Evolutionary conservation across 495 filamentous ascomycete genomes (phyloP), one percentile per base, ranked within the genome.

Genomic region (Tetracladium setigerum): DNA sequence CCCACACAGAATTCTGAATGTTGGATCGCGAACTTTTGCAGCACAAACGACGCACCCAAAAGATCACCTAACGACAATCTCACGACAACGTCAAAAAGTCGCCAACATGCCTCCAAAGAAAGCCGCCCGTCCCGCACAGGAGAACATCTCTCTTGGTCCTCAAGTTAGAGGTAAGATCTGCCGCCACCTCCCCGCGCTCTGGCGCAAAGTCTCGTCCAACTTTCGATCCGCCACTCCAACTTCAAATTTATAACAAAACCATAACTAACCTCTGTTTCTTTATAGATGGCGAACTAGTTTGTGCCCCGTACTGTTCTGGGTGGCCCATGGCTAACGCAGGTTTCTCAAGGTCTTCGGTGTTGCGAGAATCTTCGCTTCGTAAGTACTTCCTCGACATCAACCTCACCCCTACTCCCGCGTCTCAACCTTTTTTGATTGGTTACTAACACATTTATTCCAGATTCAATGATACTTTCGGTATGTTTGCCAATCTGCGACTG

Each of bases 81-180:
- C 18, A 27, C 22, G 22, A 27, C 22, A 37, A 37, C n/a, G 3
- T 37, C 9, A 37, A 37, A 41, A 41, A 2, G 19, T 41, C 38
- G 19, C 16, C 72, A 84, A 62, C 64, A 88, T 88, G 84, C 73
- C 86, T 72, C 85, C 85, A 63, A 92, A 94, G 82, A 90, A 89
- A 71, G 71, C 81, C 64, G 68, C 76, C 68, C 79, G 83, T 60
- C 77, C 77, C 54, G 74, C 76, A 41, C 81, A 89, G 71, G 94
- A 98, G 82, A 98, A 98, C 76, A 88, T 98, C 79, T 89, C 88
- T 72, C 86, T 98, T 56, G 92, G 92, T 57, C 92, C 92, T 62
- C 87, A 94, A 72, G 84, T 85, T 68, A 76, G 87, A 66, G 89
- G 86, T 89, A 63, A 59, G 76, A 58, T 24, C 31, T 32, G 22